Evolutionary conservation across 2,329 filamentous ascomycete genomes (phyloP).

Genomic region (Pseudogymnoascus destructans): DNA sequence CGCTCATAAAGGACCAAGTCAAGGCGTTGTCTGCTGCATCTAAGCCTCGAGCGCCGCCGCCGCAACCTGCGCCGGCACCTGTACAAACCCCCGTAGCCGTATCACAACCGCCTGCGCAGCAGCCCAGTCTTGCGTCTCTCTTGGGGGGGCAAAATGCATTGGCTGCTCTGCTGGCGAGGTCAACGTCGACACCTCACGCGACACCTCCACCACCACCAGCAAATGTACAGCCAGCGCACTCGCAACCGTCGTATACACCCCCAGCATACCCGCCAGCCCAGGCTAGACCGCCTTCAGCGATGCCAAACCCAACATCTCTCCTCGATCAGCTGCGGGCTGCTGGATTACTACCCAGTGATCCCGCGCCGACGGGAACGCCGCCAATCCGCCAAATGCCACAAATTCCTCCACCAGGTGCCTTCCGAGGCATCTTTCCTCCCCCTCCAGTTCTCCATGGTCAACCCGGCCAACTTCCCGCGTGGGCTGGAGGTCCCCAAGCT

Average conservation of each 20-base stretch:
- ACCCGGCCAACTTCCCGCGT: constrained; percentile 18
- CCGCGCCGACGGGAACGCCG: constrained; percentile 30
- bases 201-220: constrained; percentile 31
- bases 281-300: constrained; percentile 27
- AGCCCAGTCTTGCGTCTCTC: constrained; percentile 40
- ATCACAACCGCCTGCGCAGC: constrained; percentile 19
- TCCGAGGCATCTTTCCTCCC: neutral
- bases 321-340: constrained; percentile 55
- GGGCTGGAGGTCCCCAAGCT: constrained; percentile 18
- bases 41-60: constrained; percentile 27
- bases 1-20: constrained; percentile 75
- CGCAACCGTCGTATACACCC: constrained; percentile 32
- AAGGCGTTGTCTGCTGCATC: constrained; percentile 44
- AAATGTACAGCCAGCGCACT: constrained; percentile 32
- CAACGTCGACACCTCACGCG: constrained; percentile 36
- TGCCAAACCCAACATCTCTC: constrained; percentile 42
- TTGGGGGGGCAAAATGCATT: constrained; percentile 37
- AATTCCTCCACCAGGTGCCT: neutral
- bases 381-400: constrained; percentile 17
- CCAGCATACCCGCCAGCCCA: constrained; percentile 24
- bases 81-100: constrained; percentile 16
- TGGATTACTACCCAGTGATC: constrained; percentile 44
- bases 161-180: constrained; percentile 43
- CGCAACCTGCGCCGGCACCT: constrained; percentile 19
- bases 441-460: constrained; percentile 10